Evolutionary conservation across 139 green algal species (phyloP).

Genomic region (Chlamydomonas incerta): DNA sequence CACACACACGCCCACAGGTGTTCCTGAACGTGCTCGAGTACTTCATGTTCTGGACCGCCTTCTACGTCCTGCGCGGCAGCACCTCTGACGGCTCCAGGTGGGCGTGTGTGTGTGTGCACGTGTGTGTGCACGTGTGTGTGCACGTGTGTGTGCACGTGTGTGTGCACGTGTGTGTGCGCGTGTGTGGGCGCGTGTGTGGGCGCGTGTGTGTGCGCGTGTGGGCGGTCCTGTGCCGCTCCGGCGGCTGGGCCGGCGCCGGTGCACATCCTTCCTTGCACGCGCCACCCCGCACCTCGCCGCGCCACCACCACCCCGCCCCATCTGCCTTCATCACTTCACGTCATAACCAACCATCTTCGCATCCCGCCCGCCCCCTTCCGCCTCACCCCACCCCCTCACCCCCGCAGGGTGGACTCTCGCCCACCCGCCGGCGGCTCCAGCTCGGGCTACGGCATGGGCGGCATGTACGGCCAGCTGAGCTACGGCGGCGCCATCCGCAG

Average conservation of each 20-base stretch:
- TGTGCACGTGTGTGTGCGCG: too few species aligned
- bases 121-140: too few species aligned
- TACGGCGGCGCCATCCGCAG: background rate
- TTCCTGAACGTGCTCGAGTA: constrained; percentile 79
- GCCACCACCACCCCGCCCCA: too few species aligned
- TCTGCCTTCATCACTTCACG: too few species aligned
- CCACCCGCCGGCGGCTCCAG: background rate
- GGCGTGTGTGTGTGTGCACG: background rate
- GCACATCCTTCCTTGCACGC: too few species aligned
- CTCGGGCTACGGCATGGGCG: background rate
- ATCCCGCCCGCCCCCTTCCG: too few species aligned
- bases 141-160: background rate
- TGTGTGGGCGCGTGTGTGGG: too few species aligned
- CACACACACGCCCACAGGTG: constrained; percentile 40
- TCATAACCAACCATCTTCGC: too few species aligned
- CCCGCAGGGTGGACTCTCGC: constrained; percentile 1
- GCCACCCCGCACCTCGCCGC: too few species aligned
- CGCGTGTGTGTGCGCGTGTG: too few species aligned
- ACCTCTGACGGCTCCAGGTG: constrained; percentile 3
- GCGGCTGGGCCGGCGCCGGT: too few species aligned
- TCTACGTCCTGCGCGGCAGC: constrained; percentile 81
- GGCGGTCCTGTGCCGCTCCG: too few species aligned
- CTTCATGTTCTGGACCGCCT: constrained; percentile 87
- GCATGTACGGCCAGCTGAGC: constrained; percentile 6
- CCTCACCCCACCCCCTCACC: background rate